phyloP scores from a whole-genome alignment of 2,329 filamentous ascomycete species.

The Didymella sp. region DNA sequence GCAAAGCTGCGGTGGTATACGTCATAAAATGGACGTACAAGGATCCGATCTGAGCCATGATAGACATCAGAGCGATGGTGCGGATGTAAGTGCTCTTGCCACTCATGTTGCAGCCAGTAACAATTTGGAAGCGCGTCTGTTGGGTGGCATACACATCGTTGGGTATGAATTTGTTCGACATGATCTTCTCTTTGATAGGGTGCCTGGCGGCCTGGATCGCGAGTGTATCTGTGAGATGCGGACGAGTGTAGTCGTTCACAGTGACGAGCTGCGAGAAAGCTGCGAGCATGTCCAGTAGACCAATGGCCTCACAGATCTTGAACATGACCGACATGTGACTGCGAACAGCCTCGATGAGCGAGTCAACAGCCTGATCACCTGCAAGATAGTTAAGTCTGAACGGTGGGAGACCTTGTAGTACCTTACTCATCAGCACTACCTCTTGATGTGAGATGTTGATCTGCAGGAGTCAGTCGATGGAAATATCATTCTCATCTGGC shows the following conservation, averaged over 20 bases:
- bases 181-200: conserved; percentile 77
- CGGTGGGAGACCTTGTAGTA: background rate
- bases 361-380: conserved; percentile 73
- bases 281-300: conserved; percentile 78
- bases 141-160: conserved; percentile 89
- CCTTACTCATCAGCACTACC: conserved; percentile 74
- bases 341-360: conserved; percentile 75
- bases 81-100: conserved; percentile 94
- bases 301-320: conserved; percentile 83
- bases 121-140: conserved; percentile 84
- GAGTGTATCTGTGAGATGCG: conserved; percentile 71
- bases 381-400: conserved; percentile 7
- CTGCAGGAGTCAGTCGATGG: conserved; percentile 54
- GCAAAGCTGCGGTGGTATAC: background rate
- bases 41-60: conserved; percentile 93
- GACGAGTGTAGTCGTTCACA: conserved; percentile 68
- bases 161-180: conserved; percentile 74
- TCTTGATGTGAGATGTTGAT: conserved; percentile 84
- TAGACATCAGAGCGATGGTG: conserved; percentile 78
- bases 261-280: conserved; percentile 68
- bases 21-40: conserved; percentile 57
- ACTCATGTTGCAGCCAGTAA: conserved; percentile 98
- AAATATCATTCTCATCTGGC: background rate
- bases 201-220: conserved; percentile 79
- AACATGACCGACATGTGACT: conserved; percentile 76